Base-by-base conservation (phyloP, 148 eudicot species). In the Rhododendron henanense region DNA sequence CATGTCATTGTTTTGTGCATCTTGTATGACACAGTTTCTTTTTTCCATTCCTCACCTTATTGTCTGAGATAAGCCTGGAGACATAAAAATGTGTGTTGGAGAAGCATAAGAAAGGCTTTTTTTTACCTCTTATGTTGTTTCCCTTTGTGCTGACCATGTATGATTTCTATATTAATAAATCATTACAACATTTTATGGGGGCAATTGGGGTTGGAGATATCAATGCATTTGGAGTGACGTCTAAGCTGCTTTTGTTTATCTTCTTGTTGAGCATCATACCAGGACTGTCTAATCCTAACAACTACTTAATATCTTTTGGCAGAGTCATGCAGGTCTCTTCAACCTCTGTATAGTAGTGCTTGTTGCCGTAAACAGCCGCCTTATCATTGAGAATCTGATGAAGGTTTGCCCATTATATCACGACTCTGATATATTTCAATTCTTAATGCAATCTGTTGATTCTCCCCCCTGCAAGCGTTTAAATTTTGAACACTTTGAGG, bases 301-400 rank as follows among this genome's bases (percentile, higher is more conserved):
- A 23, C 77, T 74, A 51, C 47, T 85, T 81, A 21, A 28, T 63
- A 41, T 88, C 83, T 69, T 82, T 15, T 78, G 75, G 86, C 95
- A 96, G 99, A 96, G 99, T 87, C 99, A 96, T 87, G 98, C 99
- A 74, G 99, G 99, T 78, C 98, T 96, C 83, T 91, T 96, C 91
- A 96, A 96, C 90, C 97, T 96, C 81, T 96, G 99, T 85, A 94
- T 96, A 84, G 99, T 96, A 88, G 94, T 96, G 83, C 98, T 96
- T 86, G 92, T 96, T 87, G 98, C 99, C 79, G 95, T 96, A 63
- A 96, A 96, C 90, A 90, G 98, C 91, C 91, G 99, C 83, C 99
- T 96, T 87, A 96, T 96, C 85, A 95, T 96, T 86, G 99, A 96
- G 85, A 96, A 96, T 89, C 92, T 96, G 87, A 96, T 96, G 97